Conservation (phyloP, 1,139 yeast species). For the Scheffersomyces insectosa region DNA sequence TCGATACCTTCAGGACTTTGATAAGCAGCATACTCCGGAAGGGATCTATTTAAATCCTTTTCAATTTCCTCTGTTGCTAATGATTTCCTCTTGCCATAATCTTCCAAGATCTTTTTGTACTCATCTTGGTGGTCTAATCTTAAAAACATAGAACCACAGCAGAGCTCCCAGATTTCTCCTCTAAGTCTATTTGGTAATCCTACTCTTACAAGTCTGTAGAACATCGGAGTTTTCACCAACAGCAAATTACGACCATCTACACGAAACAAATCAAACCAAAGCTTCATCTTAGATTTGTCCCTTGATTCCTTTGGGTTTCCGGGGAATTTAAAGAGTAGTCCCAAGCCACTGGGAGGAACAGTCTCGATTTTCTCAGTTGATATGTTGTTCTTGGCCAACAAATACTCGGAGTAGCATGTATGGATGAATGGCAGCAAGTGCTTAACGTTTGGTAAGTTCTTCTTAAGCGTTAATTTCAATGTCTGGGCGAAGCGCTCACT, state of each 20-base stretch:
- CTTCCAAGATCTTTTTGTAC: constrained; percentile 58
- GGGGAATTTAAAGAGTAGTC: constrained; percentile 80
- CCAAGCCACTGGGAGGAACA: constrained; percentile 85
- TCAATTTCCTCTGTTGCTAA: constrained; percentile 95
- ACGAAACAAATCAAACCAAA: constrained; percentile 90
- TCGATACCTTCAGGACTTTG: constrained; percentile 84
- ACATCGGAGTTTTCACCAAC: constrained; percentile 70
- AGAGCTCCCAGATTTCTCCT: constrained; percentile 95
- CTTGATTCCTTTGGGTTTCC: constrained; percentile 78
- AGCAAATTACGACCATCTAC: constrained; percentile 85
- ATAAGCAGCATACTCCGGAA: constrained; percentile 96
- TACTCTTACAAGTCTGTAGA: constrained; percentile 79
- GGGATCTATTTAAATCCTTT: constrained; percentile 88
- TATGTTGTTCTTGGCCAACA: constrained; percentile 60
- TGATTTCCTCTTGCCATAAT: constrained; percentile 63
- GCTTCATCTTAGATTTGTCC: constrained; percentile 82
- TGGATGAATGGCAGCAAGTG: constrained; percentile 64
- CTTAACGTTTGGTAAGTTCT: constrained; percentile 64
- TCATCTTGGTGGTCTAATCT: constrained; percentile 64
- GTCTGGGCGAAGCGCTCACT: constrained; percentile 78
- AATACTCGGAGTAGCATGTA: constrained; percentile 83
- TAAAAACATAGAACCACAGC: constrained; percentile 81
- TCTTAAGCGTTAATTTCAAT: constrained; percentile 61
- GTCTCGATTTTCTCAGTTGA: constrained; percentile 43
- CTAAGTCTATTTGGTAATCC: constrained; percentile 91